Evolutionary conservation across 495 filamentous ascomycete genomes (phyloP).

Genomic region (Xylaria flabelliformis): DNA sequence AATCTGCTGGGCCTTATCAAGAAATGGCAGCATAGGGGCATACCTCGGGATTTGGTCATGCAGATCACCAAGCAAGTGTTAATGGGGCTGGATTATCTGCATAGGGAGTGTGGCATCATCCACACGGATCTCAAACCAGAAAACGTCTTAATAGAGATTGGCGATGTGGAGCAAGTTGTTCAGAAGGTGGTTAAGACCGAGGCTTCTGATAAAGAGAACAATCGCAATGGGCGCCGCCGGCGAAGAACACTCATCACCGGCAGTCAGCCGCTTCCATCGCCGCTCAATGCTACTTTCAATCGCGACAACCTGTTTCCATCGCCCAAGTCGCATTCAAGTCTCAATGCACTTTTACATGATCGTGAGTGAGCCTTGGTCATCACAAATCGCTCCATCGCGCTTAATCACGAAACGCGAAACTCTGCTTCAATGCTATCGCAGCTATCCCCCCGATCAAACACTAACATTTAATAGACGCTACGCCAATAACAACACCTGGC

Average conservation of each 20-base stretch:
- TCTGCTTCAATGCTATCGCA: not conserved
- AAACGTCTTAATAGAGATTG: constrained; percentile 98
- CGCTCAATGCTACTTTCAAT: constrained; percentile 89
- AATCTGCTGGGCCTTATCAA: constrained; percentile 96
- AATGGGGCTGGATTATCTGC: constrained; percentile 92
- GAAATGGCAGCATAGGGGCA: constrained; percentile 96
- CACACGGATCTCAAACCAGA: constrained; percentile 98
- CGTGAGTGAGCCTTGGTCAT: constrained; percentile 58
- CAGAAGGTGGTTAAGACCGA: constrained; percentile 93
- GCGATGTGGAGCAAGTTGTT: constrained; percentile 95
- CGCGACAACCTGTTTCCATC: constrained; percentile 72
- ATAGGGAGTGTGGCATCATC: constrained; percentile 98
- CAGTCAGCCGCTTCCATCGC: constrained; percentile 94
- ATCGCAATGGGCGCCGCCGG: constrained; percentile 90
- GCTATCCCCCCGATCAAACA: constrained; percentile 15
- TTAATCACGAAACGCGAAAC: not conserved
- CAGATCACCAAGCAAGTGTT: constrained; percentile 99
- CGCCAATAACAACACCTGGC: constrained; percentile 30
- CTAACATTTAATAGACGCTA: constrained; percentile 24
- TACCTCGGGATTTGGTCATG: constrained; percentile 94
- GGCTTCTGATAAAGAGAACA: constrained; percentile 80
- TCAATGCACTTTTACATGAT: constrained; percentile 84
- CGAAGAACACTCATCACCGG: constrained; percentile 95
- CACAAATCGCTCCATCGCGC: not conserved
- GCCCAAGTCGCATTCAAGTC: constrained; percentile 76